phyloP scores from a whole-genome alignment of 768 basidiomycete genomes.

The Cystobasidium onofrii region DNA sequence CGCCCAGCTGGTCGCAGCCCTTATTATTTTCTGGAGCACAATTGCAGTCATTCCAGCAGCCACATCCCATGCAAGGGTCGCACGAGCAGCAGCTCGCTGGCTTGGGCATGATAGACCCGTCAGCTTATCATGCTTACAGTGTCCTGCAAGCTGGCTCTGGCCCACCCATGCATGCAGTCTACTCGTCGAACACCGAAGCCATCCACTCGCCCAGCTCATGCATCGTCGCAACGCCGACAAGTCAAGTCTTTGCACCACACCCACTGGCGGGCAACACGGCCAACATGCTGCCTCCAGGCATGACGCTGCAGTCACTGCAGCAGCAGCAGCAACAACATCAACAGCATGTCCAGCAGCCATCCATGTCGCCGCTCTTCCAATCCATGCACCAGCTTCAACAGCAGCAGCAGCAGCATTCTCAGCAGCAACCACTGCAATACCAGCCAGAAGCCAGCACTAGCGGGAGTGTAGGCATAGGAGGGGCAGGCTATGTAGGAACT shows the following conservation, averaged over 20 bases:
- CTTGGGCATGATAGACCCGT: too few species aligned
- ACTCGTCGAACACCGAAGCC: neutral
- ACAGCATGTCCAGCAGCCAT: neutral
- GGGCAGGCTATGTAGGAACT: neutral
- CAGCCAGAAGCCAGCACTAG: neutral
- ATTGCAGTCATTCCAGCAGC: too few species aligned
- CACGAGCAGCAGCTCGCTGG: too few species aligned
- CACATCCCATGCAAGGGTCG: too few species aligned
- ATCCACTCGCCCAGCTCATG: neutral
- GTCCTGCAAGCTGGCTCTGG: neutral
- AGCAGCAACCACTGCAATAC: neutral
- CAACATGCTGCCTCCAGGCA: neutral
- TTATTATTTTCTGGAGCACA: too few species aligned
- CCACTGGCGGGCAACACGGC: neutral
- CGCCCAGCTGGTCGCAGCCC: too few species aligned
- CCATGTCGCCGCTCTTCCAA: slow-evolving; percentile 1
- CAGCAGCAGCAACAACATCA: neutral
- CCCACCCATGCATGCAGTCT: neutral
- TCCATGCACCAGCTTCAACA: neutral
- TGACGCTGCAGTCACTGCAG: neutral
- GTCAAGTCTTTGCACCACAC: neutral
- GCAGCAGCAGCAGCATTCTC: neutral
- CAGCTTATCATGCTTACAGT: neutral
- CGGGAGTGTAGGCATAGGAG: neutral
- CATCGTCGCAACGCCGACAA: neutral